Evolutionary conservation across 331 rosid species (phyloP).

Genomic region (Pyracantha coccinea): DNA sequence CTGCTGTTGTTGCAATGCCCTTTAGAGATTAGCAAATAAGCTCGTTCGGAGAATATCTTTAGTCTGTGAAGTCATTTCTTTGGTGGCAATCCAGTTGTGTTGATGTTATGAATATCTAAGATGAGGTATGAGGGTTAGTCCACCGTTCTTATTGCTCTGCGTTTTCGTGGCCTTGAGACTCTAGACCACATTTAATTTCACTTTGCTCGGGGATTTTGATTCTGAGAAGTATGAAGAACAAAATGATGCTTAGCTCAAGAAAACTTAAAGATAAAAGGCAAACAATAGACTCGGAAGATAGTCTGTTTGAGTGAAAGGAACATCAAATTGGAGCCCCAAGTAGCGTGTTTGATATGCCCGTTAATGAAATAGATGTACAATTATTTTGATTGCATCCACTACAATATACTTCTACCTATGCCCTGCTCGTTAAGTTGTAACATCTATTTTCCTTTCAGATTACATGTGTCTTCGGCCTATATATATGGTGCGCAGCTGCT

Average conservation of each 20-base stretch:
- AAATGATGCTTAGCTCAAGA: not conserved
- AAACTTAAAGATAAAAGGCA: not conserved
- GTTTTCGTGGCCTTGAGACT: slow-evolving; percentile 1
- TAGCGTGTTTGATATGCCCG: not conserved
- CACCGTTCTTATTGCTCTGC: not conserved
- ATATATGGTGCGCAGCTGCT: slow-evolving; percentile 95
- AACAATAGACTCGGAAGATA: not conserved
- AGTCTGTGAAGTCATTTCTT: not conserved
- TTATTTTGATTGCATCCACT: not conserved
- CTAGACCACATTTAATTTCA: not conserved
- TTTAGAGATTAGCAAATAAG: not conserved
- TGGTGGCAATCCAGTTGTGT: not conserved
- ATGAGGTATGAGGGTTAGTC: not conserved
- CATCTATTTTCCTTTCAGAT: slow-evolving; percentile 47
- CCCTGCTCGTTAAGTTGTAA: not conserved
- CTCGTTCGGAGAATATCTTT: not conserved
- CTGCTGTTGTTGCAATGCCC: not conserved
- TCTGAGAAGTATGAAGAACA: not conserved
- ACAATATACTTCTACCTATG: not conserved
- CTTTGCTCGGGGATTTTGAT: not conserved
- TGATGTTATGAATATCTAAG: not conserved
- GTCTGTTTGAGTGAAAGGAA: not conserved
- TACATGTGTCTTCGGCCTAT: slow-evolving; percentile 74
- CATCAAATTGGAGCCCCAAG: not conserved
- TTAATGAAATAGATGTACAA: not conserved